Conservation (phyloP, 768 basidiomycete species). For the Tricholoma sp. region DNA sequence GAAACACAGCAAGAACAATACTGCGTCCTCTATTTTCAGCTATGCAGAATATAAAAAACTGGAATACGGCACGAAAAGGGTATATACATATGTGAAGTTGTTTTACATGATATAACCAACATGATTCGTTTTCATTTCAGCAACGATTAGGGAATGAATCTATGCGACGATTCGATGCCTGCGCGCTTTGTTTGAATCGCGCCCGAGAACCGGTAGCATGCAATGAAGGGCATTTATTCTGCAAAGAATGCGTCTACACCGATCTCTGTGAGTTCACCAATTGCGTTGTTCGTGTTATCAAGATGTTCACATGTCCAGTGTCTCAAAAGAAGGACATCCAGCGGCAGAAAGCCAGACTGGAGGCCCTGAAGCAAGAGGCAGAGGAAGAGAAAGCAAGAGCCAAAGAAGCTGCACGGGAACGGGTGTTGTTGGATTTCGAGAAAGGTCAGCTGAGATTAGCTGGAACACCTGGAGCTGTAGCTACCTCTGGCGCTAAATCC, state of each 20-base stretch:
- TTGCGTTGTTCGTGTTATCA: background rate
- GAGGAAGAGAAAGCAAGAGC: slow-evolving; percentile 72
- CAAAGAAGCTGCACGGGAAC: slow-evolving; percentile 73
- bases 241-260: slow-evolving; percentile 89
- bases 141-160: slow-evolving; percentile 88
- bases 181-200: slow-evolving; percentile 79
- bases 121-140: slow-evolving; percentile 20
- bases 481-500: slow-evolving; percentile 31
- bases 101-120: background rate
- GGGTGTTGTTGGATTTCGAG: slow-evolving; percentile 89
- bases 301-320: slow-evolving; percentile 39
- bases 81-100: slow-evolving; percentile 23
- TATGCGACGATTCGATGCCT: slow-evolving; percentile 89
- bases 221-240: slow-evolving; percentile 85
- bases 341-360: slow-evolving; percentile 77
- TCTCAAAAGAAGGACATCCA: slow-evolving; percentile 92
- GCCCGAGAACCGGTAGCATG: slow-evolving; percentile 86
- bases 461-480: slow-evolving; percentile 24
- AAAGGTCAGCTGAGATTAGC: slow-evolving; percentile 75
- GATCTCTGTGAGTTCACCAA: slow-evolving; percentile 60
- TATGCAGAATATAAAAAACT: slow-evolving; percentile 86
- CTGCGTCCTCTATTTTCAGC: slow-evolving; percentile 84
- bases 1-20: slow-evolving; percentile 89
- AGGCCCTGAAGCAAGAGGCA: slow-evolving; percentile 69
- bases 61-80: slow-evolving; percentile 79